Conservation (phyloP, 2,329 filamentous ascomycete genomes). For the Ophiobolus disseminans region DNA sequence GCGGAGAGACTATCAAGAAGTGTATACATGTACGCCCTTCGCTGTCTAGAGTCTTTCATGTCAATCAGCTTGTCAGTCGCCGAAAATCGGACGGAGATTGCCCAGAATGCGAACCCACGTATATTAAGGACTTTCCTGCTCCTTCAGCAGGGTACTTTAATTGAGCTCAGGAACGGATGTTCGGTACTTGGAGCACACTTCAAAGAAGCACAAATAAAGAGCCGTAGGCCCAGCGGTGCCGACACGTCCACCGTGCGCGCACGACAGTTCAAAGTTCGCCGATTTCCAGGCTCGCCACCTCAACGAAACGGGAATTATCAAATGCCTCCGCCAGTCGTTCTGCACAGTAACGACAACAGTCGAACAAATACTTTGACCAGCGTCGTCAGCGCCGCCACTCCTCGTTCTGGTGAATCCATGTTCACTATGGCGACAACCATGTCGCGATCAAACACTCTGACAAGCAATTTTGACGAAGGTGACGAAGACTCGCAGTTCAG, state of each 20-base stretch:
- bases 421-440: constrained; percentile 60
- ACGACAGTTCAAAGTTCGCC: constrained; percentile 38
- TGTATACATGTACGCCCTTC: constrained; percentile 44
- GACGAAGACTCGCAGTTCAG: constrained; percentile 86
- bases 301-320: constrained; percentile 43
- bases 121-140: constrained; percentile 66
- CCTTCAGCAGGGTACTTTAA: constrained; percentile 63
- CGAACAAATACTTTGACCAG: constrained; percentile 61
- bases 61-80: constrained; percentile 45
- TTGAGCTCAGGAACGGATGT: constrained; percentile 67
- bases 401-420: constrained; percentile 84
- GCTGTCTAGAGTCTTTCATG: constrained; percentile 47
- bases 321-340: constrained; percentile 49
- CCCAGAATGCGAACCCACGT: constrained; percentile 62
- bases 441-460: constrained; percentile 56
- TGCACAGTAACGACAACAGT: constrained; percentile 57
- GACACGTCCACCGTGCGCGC: constrained; percentile 40
- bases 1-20: constrained; percentile 46
- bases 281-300: constrained; percentile 43
- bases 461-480: constrained; percentile 67
- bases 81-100: constrained; percentile 54
- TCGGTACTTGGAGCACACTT: constrained; percentile 56
- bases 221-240: constrained; percentile 28
- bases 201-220: constrained; percentile 29
- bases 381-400: constrained; percentile 65